phyloP scores from a whole-genome alignment of 192 early-diverging fungal genomes.

The Coemansia sp. region DNA sequence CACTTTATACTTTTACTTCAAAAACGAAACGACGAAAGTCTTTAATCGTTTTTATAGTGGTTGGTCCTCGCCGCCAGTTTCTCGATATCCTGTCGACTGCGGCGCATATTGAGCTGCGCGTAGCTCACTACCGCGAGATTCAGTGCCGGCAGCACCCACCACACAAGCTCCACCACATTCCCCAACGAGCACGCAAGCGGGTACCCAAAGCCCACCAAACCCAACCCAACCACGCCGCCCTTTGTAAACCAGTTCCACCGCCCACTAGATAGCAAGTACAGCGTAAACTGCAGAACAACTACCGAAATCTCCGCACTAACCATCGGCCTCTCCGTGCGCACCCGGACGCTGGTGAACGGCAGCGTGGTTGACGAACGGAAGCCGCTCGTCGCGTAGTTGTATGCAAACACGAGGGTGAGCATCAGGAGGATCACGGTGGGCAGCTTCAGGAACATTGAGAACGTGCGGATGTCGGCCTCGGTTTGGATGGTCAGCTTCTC shows the following conservation, averaged over 20 bases:
- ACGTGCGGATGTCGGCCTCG: conserved; percentile 40
- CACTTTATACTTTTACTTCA: too few species aligned
- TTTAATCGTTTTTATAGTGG: conserved; percentile 30
- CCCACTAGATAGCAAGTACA: conserved; percentile 32
- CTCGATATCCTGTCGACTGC: conserved; percentile 26
- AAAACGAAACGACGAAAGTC: too few species aligned
- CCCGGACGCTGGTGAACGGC: conserved; percentile 20
- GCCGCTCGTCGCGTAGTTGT: conserved; percentile 21
- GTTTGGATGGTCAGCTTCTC: conserved; percentile 32
- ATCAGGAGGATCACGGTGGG: conserved; percentile 29
- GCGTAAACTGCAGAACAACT: conserved; percentile 33
- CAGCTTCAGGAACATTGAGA: conserved; percentile 37
- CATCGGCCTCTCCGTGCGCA: conserved; percentile 27
- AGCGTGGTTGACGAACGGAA: conserved; percentile 4
- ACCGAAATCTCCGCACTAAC: conserved; percentile 39
- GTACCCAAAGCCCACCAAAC: conserved; percentile 7
- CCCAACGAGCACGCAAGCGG: conserved; percentile 17
- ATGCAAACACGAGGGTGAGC: conserved; percentile 38
- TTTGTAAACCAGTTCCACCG: conserved; percentile 18
- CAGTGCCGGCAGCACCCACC: conserved; percentile 37
- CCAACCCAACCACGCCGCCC: neutral
- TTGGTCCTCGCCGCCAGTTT: conserved; percentile 10
- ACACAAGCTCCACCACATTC: conserved; percentile 21
- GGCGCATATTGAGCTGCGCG: conserved; percentile 45
- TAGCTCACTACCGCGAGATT: conserved; percentile 28